These are phyloP conservation scores for Cryptococcus sp. DNA, from an alignment of 1,284 basidiomycete genomes.

Conservation along the genomic window DNA sequence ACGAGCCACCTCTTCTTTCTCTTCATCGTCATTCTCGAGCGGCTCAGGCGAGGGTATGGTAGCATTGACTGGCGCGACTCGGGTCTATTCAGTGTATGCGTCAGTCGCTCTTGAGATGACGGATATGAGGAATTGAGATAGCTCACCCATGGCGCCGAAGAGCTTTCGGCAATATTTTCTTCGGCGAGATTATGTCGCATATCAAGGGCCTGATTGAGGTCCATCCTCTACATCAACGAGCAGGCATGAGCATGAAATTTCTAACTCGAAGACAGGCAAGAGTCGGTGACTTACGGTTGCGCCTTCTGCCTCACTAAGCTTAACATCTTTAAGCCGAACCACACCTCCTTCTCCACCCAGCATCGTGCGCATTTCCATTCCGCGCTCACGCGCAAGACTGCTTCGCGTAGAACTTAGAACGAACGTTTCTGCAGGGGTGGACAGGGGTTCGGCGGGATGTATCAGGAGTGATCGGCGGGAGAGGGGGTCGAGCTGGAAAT, in stretches of 20 bases:
- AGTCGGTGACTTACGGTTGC: background rate
- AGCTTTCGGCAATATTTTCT: conserved; percentile 9
- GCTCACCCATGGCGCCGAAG: conserved; percentile 11
- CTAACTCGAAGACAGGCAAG: too few species aligned
- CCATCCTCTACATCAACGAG: conserved; percentile 3
- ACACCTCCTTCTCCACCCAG: conserved; percentile 39
- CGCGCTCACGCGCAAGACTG: conserved; percentile 14
- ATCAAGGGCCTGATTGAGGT: conserved; percentile 10
- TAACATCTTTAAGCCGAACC: conserved; percentile 22
- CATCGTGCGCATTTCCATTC: conserved; percentile 32
- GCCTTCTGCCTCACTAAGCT: background rate
- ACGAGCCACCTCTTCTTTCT: conserved; percentile 32
- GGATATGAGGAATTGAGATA: background rate
- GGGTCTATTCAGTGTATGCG: conserved; percentile 12
- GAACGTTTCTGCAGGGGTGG: conserved; percentile 12
- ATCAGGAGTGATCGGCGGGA: conserved; percentile 86
- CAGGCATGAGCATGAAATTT: conserved; percentile 2
- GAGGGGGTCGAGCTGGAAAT: conserved; percentile 84
- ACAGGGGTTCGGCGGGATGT: conserved; percentile 11
- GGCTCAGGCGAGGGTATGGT: conserved; percentile 15
- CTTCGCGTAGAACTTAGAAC: conserved; percentile 37
- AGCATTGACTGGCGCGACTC: conserved; percentile 29
- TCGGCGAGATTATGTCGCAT: background rate
- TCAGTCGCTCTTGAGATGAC: background rate
- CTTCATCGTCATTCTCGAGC: conserved; percentile 5